These are phyloP conservation scores for Leptoxyphium fumago DNA, from an alignment of 2,329 filamentous ascomycete species.

Conservation along the genomic window DNA sequence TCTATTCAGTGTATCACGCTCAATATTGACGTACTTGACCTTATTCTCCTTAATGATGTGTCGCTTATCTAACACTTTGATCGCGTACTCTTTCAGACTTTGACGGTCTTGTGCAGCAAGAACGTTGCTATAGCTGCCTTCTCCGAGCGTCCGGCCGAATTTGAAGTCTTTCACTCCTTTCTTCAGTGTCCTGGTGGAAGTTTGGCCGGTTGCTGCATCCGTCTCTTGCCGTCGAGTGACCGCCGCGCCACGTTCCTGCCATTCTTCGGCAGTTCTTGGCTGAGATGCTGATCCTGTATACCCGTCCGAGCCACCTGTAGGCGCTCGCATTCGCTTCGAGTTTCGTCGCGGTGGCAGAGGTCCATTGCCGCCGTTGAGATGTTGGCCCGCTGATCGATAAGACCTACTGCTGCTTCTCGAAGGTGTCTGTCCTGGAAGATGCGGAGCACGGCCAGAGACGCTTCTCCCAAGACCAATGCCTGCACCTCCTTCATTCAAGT, in stretches of 20 bases:
- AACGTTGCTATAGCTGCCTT: constrained; percentile 96
- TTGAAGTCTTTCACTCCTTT: constrained; percentile 96
- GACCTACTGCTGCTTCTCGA: constrained; percentile 56
- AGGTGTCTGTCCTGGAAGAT: constrained; percentile 44
- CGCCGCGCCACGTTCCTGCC: constrained; percentile 91
- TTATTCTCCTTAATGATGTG: constrained; percentile 99
- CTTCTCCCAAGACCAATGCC: constrained; percentile 40
- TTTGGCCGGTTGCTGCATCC: constrained; percentile 62
- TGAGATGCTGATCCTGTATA: constrained; percentile 33
- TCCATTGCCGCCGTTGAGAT: constrained; percentile 41
- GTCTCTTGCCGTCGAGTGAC: constrained; percentile 68
- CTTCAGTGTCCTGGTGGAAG: constrained; percentile 71
- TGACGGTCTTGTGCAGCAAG: constrained; percentile 85
- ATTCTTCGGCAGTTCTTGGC: constrained; percentile 64
- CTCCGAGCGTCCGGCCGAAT: constrained; percentile 79
- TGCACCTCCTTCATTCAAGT: constrained; percentile 17
- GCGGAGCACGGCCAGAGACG: constrained; percentile 47
- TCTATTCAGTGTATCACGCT: constrained; percentile 93
- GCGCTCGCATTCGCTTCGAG: constrained; percentile 45
- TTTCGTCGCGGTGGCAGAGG: constrained; percentile 60
- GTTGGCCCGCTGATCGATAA: constrained; percentile 45
- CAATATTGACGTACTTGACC: constrained; percentile 99
- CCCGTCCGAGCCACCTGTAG: constrained; percentile 9
- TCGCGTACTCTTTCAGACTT: constrained; percentile 88
- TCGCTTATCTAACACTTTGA: constrained; percentile 95